Evolutionary conservation across 345 rosid species (phyloP).

Genomic region (Salix exigua): DNA sequence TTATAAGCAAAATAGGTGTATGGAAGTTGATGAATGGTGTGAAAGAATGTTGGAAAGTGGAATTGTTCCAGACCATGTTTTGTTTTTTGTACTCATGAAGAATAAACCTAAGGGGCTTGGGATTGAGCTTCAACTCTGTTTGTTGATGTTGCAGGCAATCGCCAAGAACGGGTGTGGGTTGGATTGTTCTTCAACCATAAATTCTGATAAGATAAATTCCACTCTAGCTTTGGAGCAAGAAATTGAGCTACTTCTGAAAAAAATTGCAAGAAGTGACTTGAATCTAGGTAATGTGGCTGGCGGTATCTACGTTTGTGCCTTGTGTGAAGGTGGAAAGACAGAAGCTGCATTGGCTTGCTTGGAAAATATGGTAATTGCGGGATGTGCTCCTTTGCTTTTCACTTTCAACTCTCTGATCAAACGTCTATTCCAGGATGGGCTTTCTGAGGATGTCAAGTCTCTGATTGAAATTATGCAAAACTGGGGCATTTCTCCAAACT

Average conservation of each 20-base stretch:
- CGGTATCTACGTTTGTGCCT: conserved; percentile 47
- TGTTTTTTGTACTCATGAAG: conserved; percentile 52
- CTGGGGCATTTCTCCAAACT: conserved; percentile 43
- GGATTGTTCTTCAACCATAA: conserved; percentile 22
- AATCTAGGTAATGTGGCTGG: conserved; percentile 47
- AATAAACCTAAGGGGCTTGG: conserved; percentile 45
- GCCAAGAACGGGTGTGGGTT: conserved; percentile 41
- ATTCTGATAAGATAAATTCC: conserved; percentile 18
- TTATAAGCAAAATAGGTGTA: conserved; percentile 40
- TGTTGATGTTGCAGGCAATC: conserved; percentile 44
- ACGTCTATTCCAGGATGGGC: conserved; percentile 42
- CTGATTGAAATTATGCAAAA: conserved; percentile 42
- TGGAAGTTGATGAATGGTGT: conserved; percentile 42
- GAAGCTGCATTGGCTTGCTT: conserved; percentile 37
- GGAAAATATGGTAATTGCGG: conserved; percentile 37
- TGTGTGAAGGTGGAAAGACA: conserved; percentile 40
- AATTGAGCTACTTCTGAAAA: conserved; percentile 45
- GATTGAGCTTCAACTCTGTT: conserved; percentile 45
- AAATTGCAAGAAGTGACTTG: conserved; percentile 36
- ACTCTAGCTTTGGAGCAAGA: conserved; percentile 24
- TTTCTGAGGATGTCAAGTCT: conserved; percentile 34
- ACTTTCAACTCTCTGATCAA: conserved; percentile 57
- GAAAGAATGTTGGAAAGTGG: conserved; percentile 43
- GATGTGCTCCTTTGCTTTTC: conserved; percentile 46
- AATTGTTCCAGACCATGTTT: conserved; percentile 59